Percentiles rank a stretch among this genome's conserved stretches.
Conservation (phyloP, 2,329 filamentous ascomycete species). For the Talaromyces sp. region DNA sequence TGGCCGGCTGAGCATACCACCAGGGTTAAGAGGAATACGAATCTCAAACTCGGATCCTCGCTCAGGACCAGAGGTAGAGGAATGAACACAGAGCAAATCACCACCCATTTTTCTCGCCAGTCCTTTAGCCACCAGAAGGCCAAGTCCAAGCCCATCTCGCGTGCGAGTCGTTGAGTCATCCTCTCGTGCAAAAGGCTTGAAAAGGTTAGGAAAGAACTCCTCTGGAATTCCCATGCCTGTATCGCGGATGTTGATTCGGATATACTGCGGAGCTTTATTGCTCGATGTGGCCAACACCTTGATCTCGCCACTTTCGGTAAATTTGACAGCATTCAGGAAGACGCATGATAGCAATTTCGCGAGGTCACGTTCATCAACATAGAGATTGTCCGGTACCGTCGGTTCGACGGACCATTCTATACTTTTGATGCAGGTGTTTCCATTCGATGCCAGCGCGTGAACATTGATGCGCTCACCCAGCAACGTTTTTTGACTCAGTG, state of each 20-base stretch:
- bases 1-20: slow-evolving; percentile 42
- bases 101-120: slow-evolving; percentile 64
- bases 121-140: slow-evolving; percentile 67
- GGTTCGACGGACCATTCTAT: slow-evolving; percentile 47
- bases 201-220: slow-evolving; percentile 61
- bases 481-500: slow-evolving; percentile 40
- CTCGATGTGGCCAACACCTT: slow-evolving; percentile 52
- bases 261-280: slow-evolving; percentile 44
- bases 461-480: slow-evolving; percentile 45
- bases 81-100: slow-evolving; percentile 60
- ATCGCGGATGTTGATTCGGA: slow-evolving; percentile 59
- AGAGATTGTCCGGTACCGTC: slow-evolving; percentile 42
- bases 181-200: slow-evolving; percentile 65
- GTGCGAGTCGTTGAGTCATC: slow-evolving; percentile 63
- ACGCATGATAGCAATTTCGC: slow-evolving; percentile 61
- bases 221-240: slow-evolving; percentile 64
- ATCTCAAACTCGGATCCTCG: slow-evolving; percentile 66
- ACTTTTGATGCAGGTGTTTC: slow-evolving; percentile 39
- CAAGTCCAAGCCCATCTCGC: slow-evolving; percentile 64
- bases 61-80: slow-evolving; percentile 55
- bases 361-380: slow-evolving; percentile 58
- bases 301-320: slow-evolving; percentile 61
- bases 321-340: slow-evolving; percentile 64
- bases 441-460: slow-evolving; percentile 40
- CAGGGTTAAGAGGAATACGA: slow-evolving; percentile 55